Evolutionary conservation across 495 filamentous ascomycete species (phyloP).

Genomic region (Aspergillus bridgeri): DNA sequence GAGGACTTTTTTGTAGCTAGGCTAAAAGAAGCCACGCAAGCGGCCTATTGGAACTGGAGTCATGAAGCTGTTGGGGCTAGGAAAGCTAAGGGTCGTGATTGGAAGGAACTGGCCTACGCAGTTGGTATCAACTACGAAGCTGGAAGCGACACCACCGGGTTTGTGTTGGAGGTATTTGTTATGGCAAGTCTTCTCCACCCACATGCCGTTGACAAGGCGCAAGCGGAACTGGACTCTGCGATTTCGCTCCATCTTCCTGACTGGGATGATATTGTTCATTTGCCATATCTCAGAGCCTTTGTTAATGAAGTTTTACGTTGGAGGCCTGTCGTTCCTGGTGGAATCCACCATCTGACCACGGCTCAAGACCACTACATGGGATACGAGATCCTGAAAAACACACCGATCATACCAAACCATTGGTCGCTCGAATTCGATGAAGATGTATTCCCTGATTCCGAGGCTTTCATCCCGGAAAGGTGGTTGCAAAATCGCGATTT

Average conservation of each 20-base stretch:
- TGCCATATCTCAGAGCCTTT: slow-evolving; percentile 51
- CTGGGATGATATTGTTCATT: slow-evolving; percentile 42
- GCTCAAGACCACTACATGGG: slow-evolving; percentile 55
- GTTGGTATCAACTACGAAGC: slow-evolving; percentile 37
- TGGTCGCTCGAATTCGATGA: slow-evolving; percentile 40
- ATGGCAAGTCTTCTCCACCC: slow-evolving; percentile 25
- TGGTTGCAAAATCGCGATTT: slow-evolving; percentile 37
- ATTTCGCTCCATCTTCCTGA: slow-evolving; percentile 39
- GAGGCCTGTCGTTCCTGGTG: slow-evolving; percentile 53
- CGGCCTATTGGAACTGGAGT: not conserved
- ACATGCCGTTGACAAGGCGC: slow-evolving; percentile 12
- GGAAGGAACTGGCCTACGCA: slow-evolving; percentile 31
- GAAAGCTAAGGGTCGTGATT: no score
- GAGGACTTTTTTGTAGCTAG: not conserved
- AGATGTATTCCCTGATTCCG: slow-evolving; percentile 31
- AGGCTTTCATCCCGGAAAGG: slow-evolving; percentile 37
- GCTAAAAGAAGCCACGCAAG: slow-evolving; percentile 1
- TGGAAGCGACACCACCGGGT: slow-evolving; percentile 34
- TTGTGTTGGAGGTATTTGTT: slow-evolving; percentile 27
- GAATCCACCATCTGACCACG: slow-evolving; percentile 51
- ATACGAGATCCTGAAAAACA: slow-evolving; percentile 52
- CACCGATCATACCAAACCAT: slow-evolving; percentile 43
- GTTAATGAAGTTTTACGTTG: slow-evolving; percentile 62
- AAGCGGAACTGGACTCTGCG: slow-evolving; percentile 29
- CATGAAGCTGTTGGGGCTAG: no score